Evolutionary conservation across 106 monocot genomes (phyloP).

Genomic region (Dendrobium chrysotoxum): DNA sequence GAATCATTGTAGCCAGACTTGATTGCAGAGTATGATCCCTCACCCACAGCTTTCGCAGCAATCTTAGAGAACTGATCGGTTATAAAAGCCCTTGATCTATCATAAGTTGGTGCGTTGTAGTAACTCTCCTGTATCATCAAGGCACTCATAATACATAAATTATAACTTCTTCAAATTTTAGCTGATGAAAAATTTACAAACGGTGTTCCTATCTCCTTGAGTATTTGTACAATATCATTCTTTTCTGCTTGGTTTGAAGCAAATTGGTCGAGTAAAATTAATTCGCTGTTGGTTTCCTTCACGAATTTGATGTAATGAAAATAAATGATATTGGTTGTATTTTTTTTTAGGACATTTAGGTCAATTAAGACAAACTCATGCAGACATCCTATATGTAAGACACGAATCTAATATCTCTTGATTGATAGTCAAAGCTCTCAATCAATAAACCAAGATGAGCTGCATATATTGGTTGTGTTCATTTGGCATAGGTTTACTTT

Average conservation of each 20-base stretch:
- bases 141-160: not conserved
- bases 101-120: slow-evolving; percentile 51
- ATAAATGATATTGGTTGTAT: too few relatives aligned
- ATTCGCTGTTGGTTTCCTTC: not conserved
- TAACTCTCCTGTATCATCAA: slow-evolving; percentile 38
- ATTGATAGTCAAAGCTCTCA: too few relatives aligned
- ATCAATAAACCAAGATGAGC: too few relatives aligned
- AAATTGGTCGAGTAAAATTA: not conserved
- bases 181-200: not conserved
- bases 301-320: too few relatives aligned
- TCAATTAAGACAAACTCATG: too few relatives aligned
- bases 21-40: slow-evolving; percentile 21
- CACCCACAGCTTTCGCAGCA: slow-evolving; percentile 23
- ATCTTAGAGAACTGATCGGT: slow-evolving; percentile 30
- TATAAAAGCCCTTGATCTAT: slow-evolving; percentile 31
- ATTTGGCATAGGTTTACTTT: too few relatives aligned
- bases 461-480: too few relatives aligned
- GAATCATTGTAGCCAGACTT: slow-evolving; percentile 41
- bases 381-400: too few relatives aligned
- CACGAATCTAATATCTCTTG: too few relatives aligned
- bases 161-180: not conserved
- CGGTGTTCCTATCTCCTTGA: not conserved
- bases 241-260: not conserved
- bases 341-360: too few relatives aligned
- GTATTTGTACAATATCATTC: too few relatives aligned